Evolutionary conservation across 768 basidiomycete genomes (phyloP), one percentile per base, ranked within the genome.

Genomic region (Collybiopsis confluens): DNA sequence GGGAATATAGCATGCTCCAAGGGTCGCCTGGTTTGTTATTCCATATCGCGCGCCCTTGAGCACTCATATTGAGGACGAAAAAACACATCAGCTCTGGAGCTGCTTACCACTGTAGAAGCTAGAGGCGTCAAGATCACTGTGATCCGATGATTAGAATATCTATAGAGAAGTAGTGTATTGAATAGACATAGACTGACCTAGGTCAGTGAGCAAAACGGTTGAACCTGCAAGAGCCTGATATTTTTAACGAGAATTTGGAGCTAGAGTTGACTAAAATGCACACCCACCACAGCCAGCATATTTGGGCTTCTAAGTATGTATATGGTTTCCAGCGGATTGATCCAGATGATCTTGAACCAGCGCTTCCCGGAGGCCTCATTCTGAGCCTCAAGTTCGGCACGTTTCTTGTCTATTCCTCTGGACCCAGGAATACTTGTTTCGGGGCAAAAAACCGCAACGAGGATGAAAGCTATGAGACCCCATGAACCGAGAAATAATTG

Each of bases 371-470:
- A 11, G 15, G 45, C 4, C 21, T 45, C 37, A 11, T 26, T 56
- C 18, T 43, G 59, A 18, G 54, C 67, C 3, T 54, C 59, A 2
- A 58, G 57, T 2, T 61, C 40, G 44, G 51, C 52, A 24, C 64
- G 53, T 13, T 67, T 37, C 55, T 80, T 80, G 50, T 85, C 83
- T 1, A 85, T 69, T 0, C 83, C 80, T 36, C 76, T 70, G 1
- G 75, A 61, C 6, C 81, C 77, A 1, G 86, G 85, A 59, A 85
- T 82, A 47, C 77, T 79, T 2, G 86, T 88, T 59, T 89, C 87
- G 0, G 86, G 86, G 16, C 86, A 74, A 49, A 73, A 74, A 2
- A 76, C 38, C 1, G 62, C 45, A 28, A 86, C 70, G 6, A 69
- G 56, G 4, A 75, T 6, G 33, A 80, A 70, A 1, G 71, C 68